Evolutionary conservation across 129 eudicot genomes (phyloP), one percentile per base, ranked within the genome.

Genomic region (Centrapalus pauciflorus): DNA sequence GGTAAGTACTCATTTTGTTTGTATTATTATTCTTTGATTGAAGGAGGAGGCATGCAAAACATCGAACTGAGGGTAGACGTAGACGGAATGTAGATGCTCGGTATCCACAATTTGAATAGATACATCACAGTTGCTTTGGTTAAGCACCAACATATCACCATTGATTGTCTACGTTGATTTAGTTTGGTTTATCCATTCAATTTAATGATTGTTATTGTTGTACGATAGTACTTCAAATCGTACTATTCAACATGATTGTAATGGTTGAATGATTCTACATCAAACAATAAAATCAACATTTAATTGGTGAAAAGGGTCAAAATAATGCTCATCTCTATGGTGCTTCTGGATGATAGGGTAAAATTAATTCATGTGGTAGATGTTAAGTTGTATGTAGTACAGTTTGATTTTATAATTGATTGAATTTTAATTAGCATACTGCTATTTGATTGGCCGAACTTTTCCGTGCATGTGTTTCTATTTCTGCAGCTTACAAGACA

Each of bases 401-500:
- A 64, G 16, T 23, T 26, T 26, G 16, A 41, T 63, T 40, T 24
- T 57, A 3, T 6, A 43, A 43, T 43, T n/a, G n/a, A n/a, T n/a
- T n/a, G n/a, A n/a, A n/a, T n/a, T n/a, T n/a, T n/a, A n/a, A n/a
- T n/a, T n/a, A n/a, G n/a, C n/a, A n/a, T n/a, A n/a, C n/a, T n/a
- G n/a, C n/a, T n/a, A n/a, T n/a, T n/a, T n/a, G n/a, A n/a, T n/a
- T n/a, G n/a, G n/a, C n/a, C n/a, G n/a, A n/a, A n/a, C n/a, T n/a
- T n/a, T n/a, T n/a, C n/a, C n/a, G n/a, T n/a, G n/a, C n/a, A n/a
- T 45, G 16, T 70, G 19, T 5, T 55, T 40, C 2, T 19, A 33
- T 61, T 30, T 49, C 41, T 73, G 83, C 60, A 90, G 97, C 81
- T 55, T 81, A 90, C 87, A 85, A 64, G 70, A 90, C 97, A 4